Evolutionary conservation across 169 alveolate species (phyloP).

Genomic region (Eimeria falciformis): DNA sequence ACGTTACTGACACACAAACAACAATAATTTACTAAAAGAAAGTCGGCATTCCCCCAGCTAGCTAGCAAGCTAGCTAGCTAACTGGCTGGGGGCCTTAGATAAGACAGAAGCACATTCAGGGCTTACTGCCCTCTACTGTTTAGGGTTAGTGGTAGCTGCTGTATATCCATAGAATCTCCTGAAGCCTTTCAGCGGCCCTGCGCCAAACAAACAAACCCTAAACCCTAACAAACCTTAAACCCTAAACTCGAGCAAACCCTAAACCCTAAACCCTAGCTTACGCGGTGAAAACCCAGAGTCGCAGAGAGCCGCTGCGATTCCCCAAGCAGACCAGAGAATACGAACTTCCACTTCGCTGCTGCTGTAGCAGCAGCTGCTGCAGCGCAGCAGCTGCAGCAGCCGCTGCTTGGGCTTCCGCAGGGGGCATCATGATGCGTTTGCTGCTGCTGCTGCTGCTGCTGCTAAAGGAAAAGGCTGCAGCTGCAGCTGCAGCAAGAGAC

Average conservation of each 20-base stretch:
- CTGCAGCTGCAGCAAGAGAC: conserved; percentile 58
- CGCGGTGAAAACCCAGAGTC: conserved; percentile 40
- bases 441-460: conserved; percentile 62
- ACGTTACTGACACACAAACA: too few relatives aligned
- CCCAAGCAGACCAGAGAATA: conserved; percentile 21
- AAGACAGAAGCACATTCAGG: too few relatives aligned
- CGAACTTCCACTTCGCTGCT: neutral
- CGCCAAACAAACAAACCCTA: neutral
- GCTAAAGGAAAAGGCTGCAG: conserved; percentile 56
- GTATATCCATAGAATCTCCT: conserved; percentile 48
- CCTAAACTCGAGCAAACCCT: conserved; percentile 42
- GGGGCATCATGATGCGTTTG: conserved; percentile 30
- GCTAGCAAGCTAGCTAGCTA: too few relatives aligned
- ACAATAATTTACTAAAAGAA: too few relatives aligned
- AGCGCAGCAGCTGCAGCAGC: conserved; percentile 64
- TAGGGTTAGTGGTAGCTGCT: conserved; percentile 54
- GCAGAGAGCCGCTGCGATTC: neutral
- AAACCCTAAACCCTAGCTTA: conserved; percentile 58
- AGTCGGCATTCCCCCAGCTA: too few relatives aligned
- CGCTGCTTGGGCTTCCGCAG: conserved; percentile 29
- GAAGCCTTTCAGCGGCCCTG: conserved; percentile 34
- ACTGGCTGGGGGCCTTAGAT: too few relatives aligned
- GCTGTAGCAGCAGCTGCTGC: conserved; percentile 11
- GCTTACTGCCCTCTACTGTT: too few relatives aligned
- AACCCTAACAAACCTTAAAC: conserved; percentile 6